These are phyloP conservation scores for Apostasia shenzhenica DNA, from an alignment of 106 monocot genomes.

Conservation along the genomic window DNA sequence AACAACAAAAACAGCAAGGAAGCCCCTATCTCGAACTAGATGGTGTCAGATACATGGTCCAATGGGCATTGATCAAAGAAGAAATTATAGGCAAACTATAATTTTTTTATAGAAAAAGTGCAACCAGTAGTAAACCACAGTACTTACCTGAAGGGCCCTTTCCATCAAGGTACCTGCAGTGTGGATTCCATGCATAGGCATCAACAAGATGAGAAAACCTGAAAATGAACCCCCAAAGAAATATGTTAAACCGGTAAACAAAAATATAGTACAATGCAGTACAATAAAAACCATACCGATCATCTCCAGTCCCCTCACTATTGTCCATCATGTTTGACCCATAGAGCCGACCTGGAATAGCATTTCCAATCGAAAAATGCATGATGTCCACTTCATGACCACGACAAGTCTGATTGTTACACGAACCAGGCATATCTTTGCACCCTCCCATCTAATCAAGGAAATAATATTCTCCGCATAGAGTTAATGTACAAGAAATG, in stretches of 20 bases:
- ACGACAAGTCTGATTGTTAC: conserved; percentile 62
- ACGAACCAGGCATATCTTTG: conserved; percentile 53
- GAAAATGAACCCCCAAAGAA: conserved; percentile 2
- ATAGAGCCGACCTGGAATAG: conserved; percentile 91
- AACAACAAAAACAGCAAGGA: too few relatives aligned
- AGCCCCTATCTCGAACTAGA: too few relatives aligned
- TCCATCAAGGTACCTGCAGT: conserved; percentile 81
- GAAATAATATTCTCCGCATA: conserved; percentile 1
- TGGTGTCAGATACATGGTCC: too few relatives aligned
- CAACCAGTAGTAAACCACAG: too few relatives aligned
- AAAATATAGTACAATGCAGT: neutral
- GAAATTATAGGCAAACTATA: too few relatives aligned
- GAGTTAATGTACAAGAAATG: neutral
- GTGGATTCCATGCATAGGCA: conserved; percentile 93
- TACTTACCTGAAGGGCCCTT: conserved; percentile 60
- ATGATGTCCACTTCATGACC: conserved; percentile 98
- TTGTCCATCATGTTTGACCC: conserved; percentile 80
- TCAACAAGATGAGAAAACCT: conserved; percentile 96
- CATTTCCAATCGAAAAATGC: conserved; percentile 99
- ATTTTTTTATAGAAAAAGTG: too few relatives aligned
- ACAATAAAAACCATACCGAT: conserved; percentile 40
- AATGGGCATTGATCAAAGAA: too few relatives aligned
- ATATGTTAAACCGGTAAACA: neutral
- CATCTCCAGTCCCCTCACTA: conserved; percentile 51
- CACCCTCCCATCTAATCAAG: conserved; percentile 91